These are phyloP conservation scores for Botrytis pseudocinerea DNA, from an alignment of 2,329 filamentous ascomycete genomes.

Conservation along the genomic window DNA sequence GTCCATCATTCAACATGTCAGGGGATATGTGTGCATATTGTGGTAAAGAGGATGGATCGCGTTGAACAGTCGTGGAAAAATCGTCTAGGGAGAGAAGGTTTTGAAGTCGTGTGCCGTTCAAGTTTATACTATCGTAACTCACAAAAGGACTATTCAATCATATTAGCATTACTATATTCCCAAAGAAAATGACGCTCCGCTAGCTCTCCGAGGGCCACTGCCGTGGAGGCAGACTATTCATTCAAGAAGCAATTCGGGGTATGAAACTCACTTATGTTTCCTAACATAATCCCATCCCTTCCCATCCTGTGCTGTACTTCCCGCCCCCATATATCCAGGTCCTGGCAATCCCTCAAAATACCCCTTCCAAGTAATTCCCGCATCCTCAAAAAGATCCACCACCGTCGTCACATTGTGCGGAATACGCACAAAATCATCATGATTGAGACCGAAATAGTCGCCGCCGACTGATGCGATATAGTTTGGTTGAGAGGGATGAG, in stretches of 20 bases:
- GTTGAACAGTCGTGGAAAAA: conserved; percentile 59
- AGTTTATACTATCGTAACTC: conserved; percentile 55
- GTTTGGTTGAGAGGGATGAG: conserved; percentile 50
- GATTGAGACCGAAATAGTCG: conserved; percentile 51
- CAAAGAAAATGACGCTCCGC: not conserved
- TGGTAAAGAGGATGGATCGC: conserved; percentile 51
- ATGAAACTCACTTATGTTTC: conserved; percentile 38
- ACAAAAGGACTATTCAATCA: conserved; percentile 42
- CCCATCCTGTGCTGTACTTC: conserved; percentile 42
- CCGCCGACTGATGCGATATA: conserved; percentile 50
- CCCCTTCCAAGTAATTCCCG: conserved; percentile 46
- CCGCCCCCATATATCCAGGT: conserved; percentile 49
- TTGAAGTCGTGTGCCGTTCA: conserved; percentile 52
- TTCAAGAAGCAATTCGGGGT: not conserved
- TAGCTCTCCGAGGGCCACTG: conserved; percentile 17
- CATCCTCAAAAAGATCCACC: conserved; percentile 48
- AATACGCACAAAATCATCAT: conserved; percentile 48
- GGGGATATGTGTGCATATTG: conserved; percentile 66
- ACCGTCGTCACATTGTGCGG: conserved; percentile 50
- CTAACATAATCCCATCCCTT: conserved; percentile 42
- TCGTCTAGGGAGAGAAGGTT: conserved; percentile 63
- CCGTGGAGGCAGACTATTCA: conserved; percentile 12
- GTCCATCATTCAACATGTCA: conserved; percentile 66
- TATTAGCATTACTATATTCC: conserved; percentile 16
- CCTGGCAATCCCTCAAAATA: conserved; percentile 50